Conservation (phyloP, 495 filamentous ascomycete genomes). For the Polyplosphaeria fusca region DNA sequence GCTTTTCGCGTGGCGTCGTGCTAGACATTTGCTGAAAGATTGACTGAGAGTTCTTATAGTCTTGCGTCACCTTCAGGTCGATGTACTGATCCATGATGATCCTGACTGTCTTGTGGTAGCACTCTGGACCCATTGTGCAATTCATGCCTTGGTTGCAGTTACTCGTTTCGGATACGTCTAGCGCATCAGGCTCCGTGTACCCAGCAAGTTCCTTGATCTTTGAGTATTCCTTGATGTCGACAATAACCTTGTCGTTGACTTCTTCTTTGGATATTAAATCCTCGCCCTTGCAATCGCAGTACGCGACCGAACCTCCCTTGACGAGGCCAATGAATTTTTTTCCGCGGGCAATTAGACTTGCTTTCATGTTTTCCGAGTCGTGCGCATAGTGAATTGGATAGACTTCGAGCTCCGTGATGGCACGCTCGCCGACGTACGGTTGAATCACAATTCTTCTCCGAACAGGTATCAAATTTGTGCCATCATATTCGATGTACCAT, state of each 20-base stretch:
- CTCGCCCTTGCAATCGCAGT: neutral
- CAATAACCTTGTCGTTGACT: constrained; percentile 3
- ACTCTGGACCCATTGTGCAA: neutral
- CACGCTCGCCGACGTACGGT: constrained; percentile 2
- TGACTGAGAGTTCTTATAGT: neutral
- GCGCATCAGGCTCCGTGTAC: neutral
- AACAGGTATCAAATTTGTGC: neutral
- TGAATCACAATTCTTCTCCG: neutral
- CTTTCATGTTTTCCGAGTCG: neutral
- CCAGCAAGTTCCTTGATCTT: neutral
- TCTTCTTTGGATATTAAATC: constrained; percentile 6
- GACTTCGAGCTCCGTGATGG: constrained; percentile 3
- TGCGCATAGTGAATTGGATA: neutral
- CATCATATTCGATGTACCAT: constrained; percentile 8
- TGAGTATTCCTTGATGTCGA: constrained; percentile 7
- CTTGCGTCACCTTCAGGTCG: neutral
- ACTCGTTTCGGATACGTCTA: neutral
- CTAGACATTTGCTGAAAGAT: neutral
- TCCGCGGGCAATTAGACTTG: neutral
- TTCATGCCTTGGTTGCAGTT: neutral
- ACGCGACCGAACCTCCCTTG: neutral
- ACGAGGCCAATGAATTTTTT: neutral
- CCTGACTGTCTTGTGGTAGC: neutral
- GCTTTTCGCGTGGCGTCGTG: neutral
- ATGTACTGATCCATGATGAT: neutral